phyloP scores from a whole-genome alignment of 2,329 filamentous ascomycete genomes.

The Fusarium setosum region DNA sequence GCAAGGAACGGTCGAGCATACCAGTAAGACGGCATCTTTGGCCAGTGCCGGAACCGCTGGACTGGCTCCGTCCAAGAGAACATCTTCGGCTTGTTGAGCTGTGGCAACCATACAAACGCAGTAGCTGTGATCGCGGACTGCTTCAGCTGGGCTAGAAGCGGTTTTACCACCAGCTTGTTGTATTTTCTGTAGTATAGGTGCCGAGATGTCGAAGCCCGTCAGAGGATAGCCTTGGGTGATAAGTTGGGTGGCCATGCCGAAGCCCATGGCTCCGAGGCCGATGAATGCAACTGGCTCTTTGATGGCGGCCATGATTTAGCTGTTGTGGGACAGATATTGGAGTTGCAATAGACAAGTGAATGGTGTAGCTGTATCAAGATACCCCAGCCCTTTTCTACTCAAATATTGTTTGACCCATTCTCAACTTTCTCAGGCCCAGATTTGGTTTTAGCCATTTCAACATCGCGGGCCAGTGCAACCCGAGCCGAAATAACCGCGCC shows the following conservation, averaged over 20 bases:
- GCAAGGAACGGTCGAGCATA: conserved; percentile 25
- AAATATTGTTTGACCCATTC: not conserved
- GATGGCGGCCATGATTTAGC: conserved; percentile 5
- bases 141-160: conserved; percentile 8
- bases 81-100: conserved; percentile 20
- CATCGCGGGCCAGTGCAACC: not conserved
- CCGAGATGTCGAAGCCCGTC: conserved; percentile 26
- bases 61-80: conserved; percentile 15
- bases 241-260: conserved; percentile 28
- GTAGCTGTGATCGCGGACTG: conserved; percentile 2
- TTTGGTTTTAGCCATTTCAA: not conserved
- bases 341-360: not conserved
- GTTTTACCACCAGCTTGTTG: conserved; percentile 8
- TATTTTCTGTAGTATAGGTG: conserved; percentile 12
- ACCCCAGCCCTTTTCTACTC: not conserved
- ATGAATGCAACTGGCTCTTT: conserved; percentile 27
- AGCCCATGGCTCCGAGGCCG: conserved; percentile 34
- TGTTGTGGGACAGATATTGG: not conserved
- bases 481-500: not conserved
- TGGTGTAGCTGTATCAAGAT: not conserved
- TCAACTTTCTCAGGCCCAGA: not conserved
- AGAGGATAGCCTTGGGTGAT: conserved; percentile 23
- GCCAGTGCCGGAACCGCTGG: conserved; percentile 13
- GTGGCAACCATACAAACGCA: conserved; percentile 33
- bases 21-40: conserved; percentile 11